Evolutionary conservation across 2,329 filamentous ascomycete species (phyloP).

Genomic region (Fusarium anthophilum): DNA sequence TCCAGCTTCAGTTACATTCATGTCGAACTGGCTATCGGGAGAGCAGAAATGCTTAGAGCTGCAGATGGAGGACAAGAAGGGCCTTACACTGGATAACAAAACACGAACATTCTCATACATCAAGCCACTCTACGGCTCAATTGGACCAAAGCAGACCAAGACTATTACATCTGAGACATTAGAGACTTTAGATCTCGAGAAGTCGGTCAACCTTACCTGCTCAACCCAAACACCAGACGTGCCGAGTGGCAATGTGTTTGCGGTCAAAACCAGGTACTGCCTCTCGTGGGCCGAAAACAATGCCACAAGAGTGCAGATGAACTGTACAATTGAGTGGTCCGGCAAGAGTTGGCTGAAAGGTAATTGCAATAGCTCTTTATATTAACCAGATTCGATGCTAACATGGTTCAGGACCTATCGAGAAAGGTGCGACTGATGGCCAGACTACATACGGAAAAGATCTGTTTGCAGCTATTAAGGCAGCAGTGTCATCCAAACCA

Average conservation of each 20-base stretch:
- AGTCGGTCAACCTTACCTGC: constrained; percentile 82
- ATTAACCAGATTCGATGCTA: constrained; percentile 34
- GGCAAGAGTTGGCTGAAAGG: constrained; percentile 99
- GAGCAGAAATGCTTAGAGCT: constrained; percentile 93
- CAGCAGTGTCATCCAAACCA: constrained; percentile 73
- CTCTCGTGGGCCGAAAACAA: constrained; percentile 92
- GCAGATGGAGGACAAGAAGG: constrained; percentile 85
- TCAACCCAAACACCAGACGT: constrained; percentile 94
- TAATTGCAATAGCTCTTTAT: constrained; percentile 53
- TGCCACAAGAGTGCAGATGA: constrained; percentile 84
- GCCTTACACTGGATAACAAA: constrained; percentile 78
- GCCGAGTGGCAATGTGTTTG: constrained; percentile 90
- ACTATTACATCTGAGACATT: constrained; percentile 88
- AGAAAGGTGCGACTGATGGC: constrained; percentile 93
- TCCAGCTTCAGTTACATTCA: constrained; percentile 78
- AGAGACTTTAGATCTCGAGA: constrained; percentile 88
- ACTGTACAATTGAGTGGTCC: constrained; percentile 92
- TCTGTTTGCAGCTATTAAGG: constrained; percentile 77
- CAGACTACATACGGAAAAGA: constrained; percentile 86
- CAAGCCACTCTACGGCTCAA: constrained; percentile 84
- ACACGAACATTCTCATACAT: constrained; percentile 85
- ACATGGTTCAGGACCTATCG: constrained; percentile 78
- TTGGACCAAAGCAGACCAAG: constrained; percentile 94
- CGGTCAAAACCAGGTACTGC: constrained; percentile 93
- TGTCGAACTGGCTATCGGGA: constrained; percentile 84